Conservation (phyloP, 179 eudicot genomes). For the Nepenthes alata region DNA sequence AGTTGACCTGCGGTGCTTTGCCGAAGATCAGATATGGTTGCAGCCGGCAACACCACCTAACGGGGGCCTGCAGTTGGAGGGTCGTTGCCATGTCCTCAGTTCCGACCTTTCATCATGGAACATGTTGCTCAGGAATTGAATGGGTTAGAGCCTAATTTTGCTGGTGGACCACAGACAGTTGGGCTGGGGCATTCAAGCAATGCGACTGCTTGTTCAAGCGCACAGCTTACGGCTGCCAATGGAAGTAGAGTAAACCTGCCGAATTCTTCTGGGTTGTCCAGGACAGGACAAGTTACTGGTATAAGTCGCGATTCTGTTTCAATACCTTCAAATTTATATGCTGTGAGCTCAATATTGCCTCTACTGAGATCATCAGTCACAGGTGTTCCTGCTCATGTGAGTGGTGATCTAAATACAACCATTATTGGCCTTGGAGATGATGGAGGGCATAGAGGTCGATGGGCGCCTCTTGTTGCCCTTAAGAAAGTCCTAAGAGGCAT, state of each 20-base stretch:
- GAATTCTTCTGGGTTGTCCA: conserved; percentile 37
- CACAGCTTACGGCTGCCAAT: conserved; percentile 34
- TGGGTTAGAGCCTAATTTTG: conserved; percentile 77
- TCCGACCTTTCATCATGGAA: conserved; percentile 98
- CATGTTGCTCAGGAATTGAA: conserved; percentile 98
- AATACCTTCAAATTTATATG: conserved; percentile 36
- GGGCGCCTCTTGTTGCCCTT: conserved; percentile 98
- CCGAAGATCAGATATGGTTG: conserved; percentile 99
- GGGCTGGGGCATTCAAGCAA: conserved; percentile 32
- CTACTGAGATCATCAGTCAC: conserved; percentile 62
- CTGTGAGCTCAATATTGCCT: conserved; percentile 39
- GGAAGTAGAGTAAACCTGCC: conserved; percentile 49
- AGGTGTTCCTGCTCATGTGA: conserved; percentile 93
- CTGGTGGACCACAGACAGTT: conserved; percentile 50
- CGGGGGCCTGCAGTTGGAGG: conserved; percentile 90
- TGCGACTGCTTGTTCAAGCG: conserved; percentile 32
- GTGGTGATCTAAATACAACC: conserved; percentile 94
- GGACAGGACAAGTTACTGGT: conserved; percentile 50
- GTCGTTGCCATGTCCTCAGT: conserved; percentile 95
- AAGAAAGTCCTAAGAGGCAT: conserved; percentile 96
- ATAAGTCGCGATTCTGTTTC: conserved; percentile 34
- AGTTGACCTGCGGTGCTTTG: conserved; percentile 99
- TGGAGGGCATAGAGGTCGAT: conserved; percentile 99
- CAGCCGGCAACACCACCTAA: conserved; percentile 99
- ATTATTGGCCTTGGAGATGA: conserved; percentile 98